A percentile compares a stretch with the other conserved stretches of the same genome.
Evolutionary conservation across 1,139 yeast genomes (phyloP).

Genomic region (Nakaseomyces glabratus): DNA sequence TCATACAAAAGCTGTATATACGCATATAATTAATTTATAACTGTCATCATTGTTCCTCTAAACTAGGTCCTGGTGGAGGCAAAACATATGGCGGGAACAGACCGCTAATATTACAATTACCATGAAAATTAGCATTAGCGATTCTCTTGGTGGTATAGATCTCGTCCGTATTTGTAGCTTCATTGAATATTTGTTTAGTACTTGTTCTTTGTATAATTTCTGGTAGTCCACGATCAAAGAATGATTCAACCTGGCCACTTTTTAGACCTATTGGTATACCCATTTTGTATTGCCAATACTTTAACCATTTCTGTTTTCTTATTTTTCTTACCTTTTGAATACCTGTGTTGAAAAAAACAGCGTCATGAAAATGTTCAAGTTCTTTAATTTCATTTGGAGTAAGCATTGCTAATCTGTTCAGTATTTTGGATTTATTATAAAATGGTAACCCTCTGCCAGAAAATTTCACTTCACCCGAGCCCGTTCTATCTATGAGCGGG

Average conservation of each 20-base stretch:
- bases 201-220: constrained; percentile 26
- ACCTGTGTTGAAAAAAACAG: constrained; percentile 30
- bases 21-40: neutral
- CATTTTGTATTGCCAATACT: constrained; percentile 34
- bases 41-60: neutral
- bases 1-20: neutral
- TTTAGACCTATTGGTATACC: constrained; percentile 32
- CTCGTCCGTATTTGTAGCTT: constrained; percentile 31
- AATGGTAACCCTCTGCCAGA: constrained; percentile 32
- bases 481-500: constrained; percentile 15
- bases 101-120: constrained; percentile 36
- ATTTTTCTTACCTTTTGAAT: constrained; percentile 27
- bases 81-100: constrained; percentile 36
- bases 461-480: constrained; percentile 11
- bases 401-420: constrained; percentile 19
- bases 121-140: constrained; percentile 41
- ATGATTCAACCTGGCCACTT: constrained; percentile 19
- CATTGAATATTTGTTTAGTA: constrained; percentile 27
- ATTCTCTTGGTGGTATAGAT: constrained; percentile 32
- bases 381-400: constrained; percentile 30
- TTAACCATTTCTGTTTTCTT: constrained; percentile 31
- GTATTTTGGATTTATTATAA: constrained; percentile 19
- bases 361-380: constrained; percentile 33
- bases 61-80: too few relatives aligned
- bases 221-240: constrained; percentile 21